Base-by-base conservation (phyloP, 108 stramenopile genomes). In the Asterionellopsis glacialis region DNA sequence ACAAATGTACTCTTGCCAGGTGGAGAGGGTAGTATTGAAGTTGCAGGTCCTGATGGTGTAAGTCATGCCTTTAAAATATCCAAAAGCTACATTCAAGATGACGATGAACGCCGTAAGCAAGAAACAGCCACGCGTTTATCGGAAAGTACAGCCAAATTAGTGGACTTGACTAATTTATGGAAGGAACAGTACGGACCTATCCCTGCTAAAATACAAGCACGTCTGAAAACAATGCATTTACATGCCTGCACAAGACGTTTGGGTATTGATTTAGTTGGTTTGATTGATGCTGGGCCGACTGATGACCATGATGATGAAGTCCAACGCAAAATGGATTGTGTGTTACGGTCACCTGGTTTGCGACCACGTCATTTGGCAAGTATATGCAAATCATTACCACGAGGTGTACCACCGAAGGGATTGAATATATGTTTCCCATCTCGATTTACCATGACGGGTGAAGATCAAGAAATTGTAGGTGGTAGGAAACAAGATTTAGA, bases 301-400 rank as follows among this genome's bases (percentile, higher is more conserved):
- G 33, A 33, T 33, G 7, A 33, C 7, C 5, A 33, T 33, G 33
- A 33, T 33, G 7, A 33, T 33, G 33, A 7, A 2, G 77, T 61
- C 25, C 50, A 64, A 18, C 68, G 74, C 5, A 44, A 23, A 11
- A 58, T 54, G 10, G 87, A 92, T 57, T 88, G 87, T 61, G 58
- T 91, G 26, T 72, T 94, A 41, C 81, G 93, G 12, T 80, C 87
- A 2, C 89, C 93, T 25, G 87, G 87, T 24, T 74, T 94, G 1
- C 54, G 93, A 71, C 93, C 88, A 16, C 69, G 93, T 47, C 93
- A 94, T 61, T 83, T 80, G 81, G 88, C 69, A 11, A 82, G 67
- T 55, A 87, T 94, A 55, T 68, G 79, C 42, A 66, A 79, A 11
- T 57, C 72, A 50, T 71, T 90, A 22, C 84, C 82, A 24, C 71